Evolutionary conservation across 768 basidiomycete genomes (phyloP), one percentile per base, ranked within the genome.

Genomic region (Sporobolomyces phaffii): DNA sequence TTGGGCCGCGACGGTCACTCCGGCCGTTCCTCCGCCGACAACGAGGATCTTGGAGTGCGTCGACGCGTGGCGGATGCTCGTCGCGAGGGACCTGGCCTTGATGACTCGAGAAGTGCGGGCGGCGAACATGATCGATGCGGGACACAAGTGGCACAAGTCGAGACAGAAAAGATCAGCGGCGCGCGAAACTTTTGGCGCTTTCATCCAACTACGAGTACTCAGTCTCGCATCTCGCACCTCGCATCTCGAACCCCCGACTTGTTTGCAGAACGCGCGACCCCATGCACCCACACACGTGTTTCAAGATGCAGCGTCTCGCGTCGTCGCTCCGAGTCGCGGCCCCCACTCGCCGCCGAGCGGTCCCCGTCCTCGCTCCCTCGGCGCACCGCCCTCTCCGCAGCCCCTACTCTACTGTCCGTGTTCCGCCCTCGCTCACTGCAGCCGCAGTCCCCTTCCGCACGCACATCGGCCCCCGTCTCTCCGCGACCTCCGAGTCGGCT

Each of bases 1-100:
- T 78, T 97, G 92, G 72, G 89, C 87, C 41, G 93, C 91, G 40
- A 87, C 87, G 44, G 85, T 83, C 48, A 96, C 59, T 14, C 69
- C 73, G 11, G 68, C 79, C 83, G 72, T 75, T 86, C 94, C 94
- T 77, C 83, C 92, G 59, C 94, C 94, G 26, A 97, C 81, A 45
- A 97, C 85, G 31, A 97, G 79, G 38, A 97, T 81, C 78, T 88
- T 92, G 80, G 84, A 90, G 73, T 85, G 88, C 70, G 83, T 79
- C 45, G 61, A 48, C 3, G 61, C 56, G 43, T 44, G 20, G 36
- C 56, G 66, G 49, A 57, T 34, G n/a, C 45, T 26, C n/a, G 54
- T 28, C 29, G 40, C 45, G 49, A 57, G 3, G 18, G 48, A 31
- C 41, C 31, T 28, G 15, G 63, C 40, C 24, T 40, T 56, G 45